Evolutionary conservation across 2,329 filamentous ascomycete genomes (phyloP), one percentile per base, ranked within the genome.

Genomic region (Fusarium virguliforme): DNA sequence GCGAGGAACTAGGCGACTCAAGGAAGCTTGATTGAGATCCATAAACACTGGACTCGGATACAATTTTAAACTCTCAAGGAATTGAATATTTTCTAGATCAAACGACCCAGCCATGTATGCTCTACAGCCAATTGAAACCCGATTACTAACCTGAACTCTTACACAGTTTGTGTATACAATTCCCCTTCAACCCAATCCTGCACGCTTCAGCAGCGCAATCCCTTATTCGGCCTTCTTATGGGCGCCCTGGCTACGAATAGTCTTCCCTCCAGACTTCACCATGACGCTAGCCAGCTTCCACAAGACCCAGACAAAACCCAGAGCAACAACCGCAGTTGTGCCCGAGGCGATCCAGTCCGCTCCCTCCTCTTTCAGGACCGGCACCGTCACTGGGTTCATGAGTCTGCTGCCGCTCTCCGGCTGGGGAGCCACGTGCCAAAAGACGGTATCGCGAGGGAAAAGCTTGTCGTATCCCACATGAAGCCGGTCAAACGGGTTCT

Each of bases 391-490:
- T 6, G 79, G 77, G 76, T 88, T 90, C 54, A 87, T 82, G 24
- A 93, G 80, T 53, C 77, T 78, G 34, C 74, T 74, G 8, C 76
- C 75, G 1, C 59, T 72, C 32, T 72, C 61, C 2, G 86, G 79
- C n/a, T 76, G 76, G 2, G 91, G 91, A 37, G 85, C 83, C 2
- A 93, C 79, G 78, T 98, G 94, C 86, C 94, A 97, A 78, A 97
- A 98, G 77, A 93, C 86, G 0, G 94, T 97, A 55, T 89, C 86
- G 1, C 89, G 86, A 2, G 88, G 89, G 79, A 98, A 98, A 8
- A 97, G 81, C 0, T 87, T 88, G 71, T 98, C 95, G 79, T 95
- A 98, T 1, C 94, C 95, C n/a, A 98, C 76, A 76, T 94, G 89
- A n/a, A 86, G 83, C 6, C 93, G 86, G 79, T 98, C 95, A 80